Base-by-base conservation (phyloP, 75 land plant species). In the Pinus albicaulis region DNA sequence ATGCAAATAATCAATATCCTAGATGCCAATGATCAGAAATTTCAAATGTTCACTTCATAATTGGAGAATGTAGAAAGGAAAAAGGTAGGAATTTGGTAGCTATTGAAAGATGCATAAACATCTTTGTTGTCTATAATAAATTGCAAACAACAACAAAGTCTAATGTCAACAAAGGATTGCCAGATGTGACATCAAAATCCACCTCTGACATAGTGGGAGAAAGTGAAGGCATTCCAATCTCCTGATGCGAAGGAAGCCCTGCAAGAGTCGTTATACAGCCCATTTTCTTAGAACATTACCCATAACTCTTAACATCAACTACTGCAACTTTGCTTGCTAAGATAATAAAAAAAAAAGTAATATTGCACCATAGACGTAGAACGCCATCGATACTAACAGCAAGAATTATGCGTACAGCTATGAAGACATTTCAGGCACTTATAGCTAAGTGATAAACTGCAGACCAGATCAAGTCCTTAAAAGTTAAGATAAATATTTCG, bases 191-290 rank as follows among this genome's bases (percentile, higher is more conserved):
- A 74, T 34, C 15, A 17, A 14, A 34, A 76, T 76, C 59, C 76
- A 84, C 99, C 99, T 96, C 93, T 58, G 98, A 90, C 99, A 96
- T 96, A 24, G 99, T 96, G n/a, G 99, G 99, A 59, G 99, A 96
- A 23, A 96, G 92, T 57, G 99, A 96, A 25, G 99, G 99, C 99
- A 96, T 96, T 66, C 99, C 99, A 80, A 96, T 88, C 63, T 85
- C 89, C 84, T 89, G 93, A 74, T 89, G 92, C 24, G 90, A 78
- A 74, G 92, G 92, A 48, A 90, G 81, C 11, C 76, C 92, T 88
- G 82, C 16, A 77, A 59, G 16, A 53, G 23, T 52, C 4, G 56
- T 24, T 26, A 41, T 55, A 24, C 7, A 55, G 57, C 25, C 25
- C 23, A 23, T 23, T 53, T 17, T 55, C 56, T 72, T 44, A 53